Conservation (phyloP, 2,329 filamentous ascomycete species). For the Pseudocercospora pini-densiflorae region DNA sequence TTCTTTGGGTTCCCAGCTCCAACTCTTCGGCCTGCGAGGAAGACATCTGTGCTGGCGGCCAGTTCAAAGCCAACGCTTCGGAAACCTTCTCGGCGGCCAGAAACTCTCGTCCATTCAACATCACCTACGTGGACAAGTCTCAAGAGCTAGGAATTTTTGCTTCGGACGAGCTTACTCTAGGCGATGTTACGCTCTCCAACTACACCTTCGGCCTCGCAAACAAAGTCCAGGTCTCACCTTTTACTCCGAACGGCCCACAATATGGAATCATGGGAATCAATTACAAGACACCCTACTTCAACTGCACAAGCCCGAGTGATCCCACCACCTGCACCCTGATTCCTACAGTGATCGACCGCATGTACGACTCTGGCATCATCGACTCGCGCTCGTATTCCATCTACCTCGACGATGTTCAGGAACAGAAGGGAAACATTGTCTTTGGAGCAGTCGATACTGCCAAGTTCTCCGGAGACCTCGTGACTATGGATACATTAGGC, state of each 20-base stretch:
- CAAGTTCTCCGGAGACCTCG: background rate
- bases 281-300: background rate
- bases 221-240: background rate
- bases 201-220: background rate
- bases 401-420: background rate
- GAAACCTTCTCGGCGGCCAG: background rate
- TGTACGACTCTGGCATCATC: background rate
- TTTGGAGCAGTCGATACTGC: background rate
- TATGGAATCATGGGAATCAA: background rate
- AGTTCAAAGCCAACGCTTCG: background rate
- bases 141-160: background rate
- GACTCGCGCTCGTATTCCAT: background rate
- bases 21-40: background rate
- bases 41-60: background rate
- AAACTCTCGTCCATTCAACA: background rate
- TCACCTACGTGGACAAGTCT: background rate
- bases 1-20: background rate
- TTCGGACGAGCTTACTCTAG: background rate
- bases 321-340: background rate
- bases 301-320: background rate
- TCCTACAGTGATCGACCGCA: background rate
- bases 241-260: background rate
- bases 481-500: background rate
- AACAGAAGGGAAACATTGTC: background rate
- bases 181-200: background rate